phyloP scores from a whole-genome alignment of 2,329 filamentous ascomycete species.

The Apiospora saccharicola region DNA sequence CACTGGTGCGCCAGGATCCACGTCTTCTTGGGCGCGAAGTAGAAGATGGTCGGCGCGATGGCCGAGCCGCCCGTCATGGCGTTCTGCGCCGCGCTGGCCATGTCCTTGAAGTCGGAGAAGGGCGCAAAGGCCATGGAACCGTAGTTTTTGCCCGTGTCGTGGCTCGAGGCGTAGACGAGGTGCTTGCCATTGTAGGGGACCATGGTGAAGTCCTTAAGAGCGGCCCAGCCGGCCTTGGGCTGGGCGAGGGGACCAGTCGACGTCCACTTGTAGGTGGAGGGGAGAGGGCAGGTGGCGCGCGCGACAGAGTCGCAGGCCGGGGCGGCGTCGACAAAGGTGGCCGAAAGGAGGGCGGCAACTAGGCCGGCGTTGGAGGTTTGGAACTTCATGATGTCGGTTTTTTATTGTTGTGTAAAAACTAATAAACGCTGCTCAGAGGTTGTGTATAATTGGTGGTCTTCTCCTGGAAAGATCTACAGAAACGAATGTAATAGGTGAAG shows the following conservation, averaged over 20 bases:
- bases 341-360: conserved; percentile 1
- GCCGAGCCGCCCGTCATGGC: conserved; percentile 49
- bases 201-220: conserved; percentile 70
- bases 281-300: conserved; percentile 8
- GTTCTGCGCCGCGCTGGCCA: conserved; percentile 61
- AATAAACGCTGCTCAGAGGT: background rate
- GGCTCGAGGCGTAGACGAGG: conserved; percentile 65
- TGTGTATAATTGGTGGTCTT: background rate
- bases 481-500: conserved; percentile 19
- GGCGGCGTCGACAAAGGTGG: conserved; percentile 5
- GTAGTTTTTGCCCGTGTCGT: conserved; percentile 51
- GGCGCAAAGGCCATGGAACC: conserved; percentile 66
- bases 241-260: conserved; percentile 8
- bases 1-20: conserved; percentile 74
- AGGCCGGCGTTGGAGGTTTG: conserved; percentile 17
- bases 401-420: background rate
- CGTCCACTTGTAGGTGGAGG: conserved; percentile 22
- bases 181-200: conserved; percentile 64
- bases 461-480: conserved; percentile 20
- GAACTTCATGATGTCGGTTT: conserved; percentile 9
- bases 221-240: conserved; percentile 32
- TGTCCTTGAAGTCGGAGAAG: conserved; percentile 61
- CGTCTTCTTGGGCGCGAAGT: conserved; percentile 65
- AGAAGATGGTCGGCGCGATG: conserved; percentile 70
- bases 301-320: background rate